A percentile compares a stretch with the other conserved stretches of the same genome.
Evolutionary conservation across 1,139 yeast genomes (phyloP).

Genomic region (Candida buenavistaensis): DNA sequence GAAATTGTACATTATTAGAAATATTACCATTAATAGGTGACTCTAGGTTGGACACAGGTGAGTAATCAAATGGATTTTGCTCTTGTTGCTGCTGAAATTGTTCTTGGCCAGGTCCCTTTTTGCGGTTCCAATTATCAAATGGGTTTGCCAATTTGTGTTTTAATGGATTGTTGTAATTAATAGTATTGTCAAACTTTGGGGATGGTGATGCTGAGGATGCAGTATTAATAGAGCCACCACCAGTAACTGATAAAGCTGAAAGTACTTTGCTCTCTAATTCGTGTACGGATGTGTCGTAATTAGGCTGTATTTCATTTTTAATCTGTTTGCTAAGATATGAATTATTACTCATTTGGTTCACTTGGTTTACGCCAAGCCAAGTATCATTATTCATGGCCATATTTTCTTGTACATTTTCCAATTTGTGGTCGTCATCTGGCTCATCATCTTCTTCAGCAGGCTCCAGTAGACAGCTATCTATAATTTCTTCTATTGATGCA

Average conservation of each 20-base stretch:
- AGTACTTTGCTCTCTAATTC: neutral
- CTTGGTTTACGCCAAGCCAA: conserved; percentile 5
- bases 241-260: neutral
- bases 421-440: conserved; percentile 2
- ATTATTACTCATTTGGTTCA: neutral
- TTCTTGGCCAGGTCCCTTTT: conserved; percentile 1
- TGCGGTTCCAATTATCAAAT: conserved; percentile 5
- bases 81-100: conserved; percentile 5
- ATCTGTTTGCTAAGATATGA: conserved; percentile 1
- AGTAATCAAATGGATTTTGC: neutral
- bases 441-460: conserved; percentile 13
- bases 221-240: neutral
- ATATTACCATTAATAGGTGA: conserved; percentile 1
- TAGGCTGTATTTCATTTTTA: conserved; percentile 1
- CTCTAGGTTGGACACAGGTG: conserved; percentile 2
- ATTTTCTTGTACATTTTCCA: conserved; percentile 3
- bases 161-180: conserved; percentile 1
- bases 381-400: conserved; percentile 5
- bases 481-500: conserved; percentile 62
- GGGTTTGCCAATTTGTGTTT: conserved; percentile 7
- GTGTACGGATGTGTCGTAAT: neutral
- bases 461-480: conserved; percentile 61
- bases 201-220: conserved; percentile 1
- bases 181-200: neutral
- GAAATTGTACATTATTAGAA: neutral